phyloP scores from a whole-genome alignment of 164 flowering plant genomes.

The Cinnamomum chago region DNA sequence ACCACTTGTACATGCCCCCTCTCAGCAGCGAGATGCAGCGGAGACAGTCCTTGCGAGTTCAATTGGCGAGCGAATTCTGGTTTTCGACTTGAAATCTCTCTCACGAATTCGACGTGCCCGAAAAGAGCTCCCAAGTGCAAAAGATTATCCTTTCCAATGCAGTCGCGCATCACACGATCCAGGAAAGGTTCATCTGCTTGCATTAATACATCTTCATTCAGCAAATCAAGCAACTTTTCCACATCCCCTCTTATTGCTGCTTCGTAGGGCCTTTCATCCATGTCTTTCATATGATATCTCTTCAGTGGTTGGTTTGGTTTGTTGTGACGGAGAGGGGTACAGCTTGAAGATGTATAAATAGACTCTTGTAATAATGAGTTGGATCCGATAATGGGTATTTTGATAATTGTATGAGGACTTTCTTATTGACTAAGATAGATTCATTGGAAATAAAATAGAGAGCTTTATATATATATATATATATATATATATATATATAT shows the following conservation, averaged over 20 bases:
- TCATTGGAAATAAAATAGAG: no score
- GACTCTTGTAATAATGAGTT: no score
- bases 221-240: neutral
- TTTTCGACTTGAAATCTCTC: constrained; percentile 30
- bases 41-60: constrained; percentile 31
- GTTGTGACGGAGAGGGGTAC: no score
- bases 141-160: neutral
- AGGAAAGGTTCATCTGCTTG: neutral
- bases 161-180: neutral
- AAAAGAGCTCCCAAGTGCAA: neutral
- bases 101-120: constrained; percentile 29
- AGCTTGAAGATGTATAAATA: no score
- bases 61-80: constrained; percentile 37
- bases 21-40: constrained; percentile 44
- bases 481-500: no score
- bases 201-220: neutral
- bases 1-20: constrained; percentile 48
- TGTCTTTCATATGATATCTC: no score
- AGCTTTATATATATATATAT: no score
- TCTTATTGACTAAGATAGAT: no score
- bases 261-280: neutral
- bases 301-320: no score
- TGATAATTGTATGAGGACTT: no score
- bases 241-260: neutral
- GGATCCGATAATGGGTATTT: no score